A percentile compares a stretch with the other conserved stretches of the same genome.
These are phyloP conservation scores for Ottelia alismoides DNA, from an alignment of 106 monocot species.

Conservation along the genomic window DNA sequence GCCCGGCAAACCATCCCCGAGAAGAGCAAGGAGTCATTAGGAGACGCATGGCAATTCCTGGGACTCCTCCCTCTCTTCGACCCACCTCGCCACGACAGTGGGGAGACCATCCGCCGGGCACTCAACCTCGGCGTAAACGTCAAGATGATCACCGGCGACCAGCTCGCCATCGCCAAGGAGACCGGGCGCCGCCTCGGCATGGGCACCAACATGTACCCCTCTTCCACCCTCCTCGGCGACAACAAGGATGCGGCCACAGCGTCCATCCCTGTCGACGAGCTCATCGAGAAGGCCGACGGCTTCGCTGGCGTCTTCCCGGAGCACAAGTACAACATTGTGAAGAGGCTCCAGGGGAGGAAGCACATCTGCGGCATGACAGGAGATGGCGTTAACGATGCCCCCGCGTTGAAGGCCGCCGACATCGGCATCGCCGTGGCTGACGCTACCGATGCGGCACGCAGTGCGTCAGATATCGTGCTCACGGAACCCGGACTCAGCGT, in stretches of 20 bases:
- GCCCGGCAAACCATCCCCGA: slow-evolving; percentile 40
- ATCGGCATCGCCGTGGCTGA: slow-evolving; percentile 16
- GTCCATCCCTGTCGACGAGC: slow-evolving; percentile 9
- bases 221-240: slow-evolving; percentile 5
- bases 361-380: slow-evolving; percentile 23
- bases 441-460: slow-evolving; percentile 14
- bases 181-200: slow-evolving; percentile 16
- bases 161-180: slow-evolving; percentile 20
- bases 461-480: slow-evolving; percentile 17
- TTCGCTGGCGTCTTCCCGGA: slow-evolving; percentile 20
- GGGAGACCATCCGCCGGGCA: slow-evolving; percentile 15
- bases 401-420: slow-evolving; percentile 15
- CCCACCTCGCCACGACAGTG: slow-evolving; percentile 15
- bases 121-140: slow-evolving; percentile 16
- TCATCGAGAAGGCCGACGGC: slow-evolving; percentile 17
- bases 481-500: slow-evolving; percentile 19
- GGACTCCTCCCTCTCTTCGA: slow-evolving; percentile 13
- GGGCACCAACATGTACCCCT: slow-evolving; percentile 21
- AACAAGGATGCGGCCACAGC: not conserved
- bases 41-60: slow-evolving; percentile 10
- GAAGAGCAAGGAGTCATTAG: slow-evolving; percentile 21
- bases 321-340: slow-evolving; percentile 21
- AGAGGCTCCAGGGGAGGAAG: slow-evolving; percentile 14
- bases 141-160: slow-evolving; percentile 19
- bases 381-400: slow-evolving; percentile 18